Evolutionary conservation across 495 filamentous ascomycete species (phyloP).

Genomic region (Neurospora sp.): DNA sequence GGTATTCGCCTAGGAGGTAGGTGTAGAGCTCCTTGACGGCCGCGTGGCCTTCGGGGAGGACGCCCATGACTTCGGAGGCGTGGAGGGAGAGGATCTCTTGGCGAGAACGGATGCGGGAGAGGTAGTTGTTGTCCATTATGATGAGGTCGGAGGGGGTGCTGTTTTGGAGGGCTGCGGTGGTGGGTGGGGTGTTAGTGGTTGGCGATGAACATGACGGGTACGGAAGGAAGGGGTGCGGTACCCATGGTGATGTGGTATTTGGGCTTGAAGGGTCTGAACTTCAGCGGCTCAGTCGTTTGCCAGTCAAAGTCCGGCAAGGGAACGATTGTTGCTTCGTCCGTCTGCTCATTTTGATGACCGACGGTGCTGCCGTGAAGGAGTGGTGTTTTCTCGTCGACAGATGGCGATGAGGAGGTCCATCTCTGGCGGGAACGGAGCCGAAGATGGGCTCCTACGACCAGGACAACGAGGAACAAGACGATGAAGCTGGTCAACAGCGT

Average conservation of each 20-base stretch:
- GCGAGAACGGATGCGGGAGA: constrained; percentile 43
- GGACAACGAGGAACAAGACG: not conserved
- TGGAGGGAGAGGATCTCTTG: constrained; percentile 39
- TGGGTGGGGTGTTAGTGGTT: not conserved
- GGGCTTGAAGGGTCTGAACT: constrained; percentile 58
- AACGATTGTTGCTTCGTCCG: constrained; percentile 25
- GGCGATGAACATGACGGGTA: not conserved
- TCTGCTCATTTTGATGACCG: not conserved
- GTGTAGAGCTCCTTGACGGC: constrained; percentile 56
- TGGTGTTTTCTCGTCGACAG: not conserved
- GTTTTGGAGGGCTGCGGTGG: constrained; percentile 29
- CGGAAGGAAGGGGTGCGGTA: constrained; percentile 17
- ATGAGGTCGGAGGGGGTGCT: constrained; percentile 52
- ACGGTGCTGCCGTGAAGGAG: not conserved
- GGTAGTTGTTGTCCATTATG: constrained; percentile 56
- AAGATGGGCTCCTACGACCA: not conserved
- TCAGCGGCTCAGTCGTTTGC: constrained; percentile 44
- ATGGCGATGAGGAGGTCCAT: not conserved
- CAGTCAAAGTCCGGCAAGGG: constrained; percentile 52
- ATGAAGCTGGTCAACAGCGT: not conserved
- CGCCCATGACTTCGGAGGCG: constrained; percentile 34
- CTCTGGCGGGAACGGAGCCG: not conserved
- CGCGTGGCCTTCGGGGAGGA: constrained; percentile 29
- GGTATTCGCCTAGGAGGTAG: constrained; percentile 51
- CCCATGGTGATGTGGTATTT: constrained; percentile 69